A percentile compares a stretch with the other conserved stretches of the same genome.
These are phyloP conservation scores for Termitomyces sp. DNA, from an alignment of 768 basidiomycete species.

Conservation along the genomic window DNA sequence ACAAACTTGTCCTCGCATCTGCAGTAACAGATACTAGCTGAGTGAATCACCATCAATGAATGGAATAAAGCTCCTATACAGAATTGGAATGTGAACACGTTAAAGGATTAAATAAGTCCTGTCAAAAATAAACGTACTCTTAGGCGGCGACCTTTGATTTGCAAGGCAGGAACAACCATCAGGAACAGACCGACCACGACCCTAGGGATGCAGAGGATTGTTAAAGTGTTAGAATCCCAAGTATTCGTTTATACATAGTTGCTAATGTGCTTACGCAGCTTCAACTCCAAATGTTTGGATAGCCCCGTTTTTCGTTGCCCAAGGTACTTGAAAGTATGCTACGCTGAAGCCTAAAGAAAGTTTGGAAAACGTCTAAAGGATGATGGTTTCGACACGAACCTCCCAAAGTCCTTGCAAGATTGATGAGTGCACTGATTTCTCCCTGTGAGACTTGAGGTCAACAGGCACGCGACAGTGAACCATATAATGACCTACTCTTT, in stretches of 20 bases:
- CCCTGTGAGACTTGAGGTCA: conserved; percentile 25
- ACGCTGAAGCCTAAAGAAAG: conserved; percentile 39
- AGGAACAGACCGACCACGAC: conserved; percentile 49
- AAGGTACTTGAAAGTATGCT: conserved; percentile 56
- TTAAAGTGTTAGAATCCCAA: not conserved
- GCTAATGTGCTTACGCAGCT: conserved; percentile 38
- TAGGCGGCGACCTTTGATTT: conserved; percentile 39
- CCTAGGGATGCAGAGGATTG: conserved; percentile 15
- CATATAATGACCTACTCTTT: conserved; percentile 25
- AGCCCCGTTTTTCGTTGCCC: conserved; percentile 50
- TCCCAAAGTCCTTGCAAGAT: conserved; percentile 48
- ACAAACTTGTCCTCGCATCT: not conserved
- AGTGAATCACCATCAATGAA: not conserved
- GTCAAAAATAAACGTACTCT: conserved; percentile 29
- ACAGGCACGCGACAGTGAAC: not conserved
- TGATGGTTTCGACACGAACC: conserved; percentile 18
- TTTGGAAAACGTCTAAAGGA: not conserved
- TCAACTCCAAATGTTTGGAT: conserved; percentile 54
- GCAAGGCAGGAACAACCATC: conserved; percentile 44
- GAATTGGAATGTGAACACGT: not conserved
- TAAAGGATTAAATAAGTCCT: not conserved
- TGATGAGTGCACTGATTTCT: conserved; percentile 55
- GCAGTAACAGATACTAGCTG: no score
- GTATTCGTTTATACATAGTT: not conserved
- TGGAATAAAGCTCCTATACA: conserved; percentile 19